Evolutionary conservation across 2,329 filamentous ascomycete genomes (phyloP).

Genomic region (Scedosporium boydii): DNA sequence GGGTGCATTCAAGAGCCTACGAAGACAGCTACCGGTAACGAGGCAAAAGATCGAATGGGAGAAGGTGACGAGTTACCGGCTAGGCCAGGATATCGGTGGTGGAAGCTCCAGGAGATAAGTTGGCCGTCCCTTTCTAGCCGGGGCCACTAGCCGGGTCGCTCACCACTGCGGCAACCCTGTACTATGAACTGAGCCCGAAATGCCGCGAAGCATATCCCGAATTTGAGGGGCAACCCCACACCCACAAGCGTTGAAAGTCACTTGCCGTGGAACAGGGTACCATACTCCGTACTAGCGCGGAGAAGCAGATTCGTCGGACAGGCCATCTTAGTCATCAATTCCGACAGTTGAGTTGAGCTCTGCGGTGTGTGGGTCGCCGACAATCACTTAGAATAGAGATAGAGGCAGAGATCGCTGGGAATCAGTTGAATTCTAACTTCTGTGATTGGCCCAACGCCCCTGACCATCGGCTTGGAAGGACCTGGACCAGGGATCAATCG

Average conservation of each 20-base stretch:
- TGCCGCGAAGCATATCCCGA: not conserved
- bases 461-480: not conserved
- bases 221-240: conserved; percentile 1
- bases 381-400: not conserved
- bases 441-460: not conserved
- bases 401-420: not conserved
- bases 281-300: not conserved
- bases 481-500: not conserved
- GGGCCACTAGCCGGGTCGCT: no score
- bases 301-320: not conserved
- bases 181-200: not conserved
- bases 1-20: conserved; percentile 86
- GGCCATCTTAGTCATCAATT: not conserved
- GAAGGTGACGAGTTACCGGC: conserved; percentile 85
- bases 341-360: no score
- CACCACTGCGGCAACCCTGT: not conserved
- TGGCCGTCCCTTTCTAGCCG: not conserved
- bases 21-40: conserved; percentile 89
- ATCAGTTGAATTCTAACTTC: not conserved
- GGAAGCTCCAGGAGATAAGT: conserved; percentile 45
- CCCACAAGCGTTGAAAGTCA: not conserved
- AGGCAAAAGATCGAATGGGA: conserved; percentile 99
- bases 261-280: not conserved
- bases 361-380: not conserved
- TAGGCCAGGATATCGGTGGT: conserved; percentile 71